A percentile compares a stretch with the other conserved stretches of the same genome.
These are phyloP conservation scores for Ceriops decandra DNA, from an alignment of 345 rosid species.

Conservation along the genomic window DNA sequence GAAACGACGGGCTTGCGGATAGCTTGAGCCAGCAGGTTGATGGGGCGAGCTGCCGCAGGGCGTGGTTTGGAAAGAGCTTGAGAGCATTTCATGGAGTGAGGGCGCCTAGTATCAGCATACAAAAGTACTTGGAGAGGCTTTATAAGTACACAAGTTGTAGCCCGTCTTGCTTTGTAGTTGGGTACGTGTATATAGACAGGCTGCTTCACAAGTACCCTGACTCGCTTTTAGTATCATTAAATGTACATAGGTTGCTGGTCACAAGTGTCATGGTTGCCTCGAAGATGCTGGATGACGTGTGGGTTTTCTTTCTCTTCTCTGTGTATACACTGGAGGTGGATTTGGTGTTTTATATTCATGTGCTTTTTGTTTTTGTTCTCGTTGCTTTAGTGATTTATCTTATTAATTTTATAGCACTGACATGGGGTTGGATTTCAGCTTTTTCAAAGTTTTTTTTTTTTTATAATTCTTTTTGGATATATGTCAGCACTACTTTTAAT, in stretches of 20 bases:
- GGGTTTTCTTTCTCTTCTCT: constrained; percentile 33
- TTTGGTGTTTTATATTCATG: neutral
- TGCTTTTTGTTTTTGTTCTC: neutral
- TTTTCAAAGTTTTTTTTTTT: neutral
- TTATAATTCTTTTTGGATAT: neutral
- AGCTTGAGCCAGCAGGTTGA: constrained; percentile 18
- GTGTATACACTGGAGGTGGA: neutral
- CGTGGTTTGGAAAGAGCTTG: constrained; percentile 51
- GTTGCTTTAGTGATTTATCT: no score
- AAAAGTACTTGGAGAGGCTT: constrained; percentile 79
- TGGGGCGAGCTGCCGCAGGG: constrained; percentile 11
- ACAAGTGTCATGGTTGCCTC: constrained; percentile 89
- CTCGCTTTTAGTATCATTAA: constrained; percentile 65
- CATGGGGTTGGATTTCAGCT: no score
- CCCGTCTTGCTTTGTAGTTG: constrained; percentile 87
- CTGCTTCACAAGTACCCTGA: constrained; percentile 65
- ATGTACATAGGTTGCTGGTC: constrained; percentile 77
- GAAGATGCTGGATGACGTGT: constrained; percentile 87
- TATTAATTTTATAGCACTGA: no score
- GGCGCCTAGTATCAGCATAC: constrained; percentile 70
- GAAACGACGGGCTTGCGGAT: constrained; percentile 57
- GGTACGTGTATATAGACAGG: constrained; percentile 73
- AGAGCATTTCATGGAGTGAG: constrained; percentile 71
- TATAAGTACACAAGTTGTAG: constrained; percentile 79
- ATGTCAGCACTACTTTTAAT: neutral